Conservation (phyloP, 2,329 filamentous ascomycete genomes). For the Colletotrichum viniferum region DNA sequence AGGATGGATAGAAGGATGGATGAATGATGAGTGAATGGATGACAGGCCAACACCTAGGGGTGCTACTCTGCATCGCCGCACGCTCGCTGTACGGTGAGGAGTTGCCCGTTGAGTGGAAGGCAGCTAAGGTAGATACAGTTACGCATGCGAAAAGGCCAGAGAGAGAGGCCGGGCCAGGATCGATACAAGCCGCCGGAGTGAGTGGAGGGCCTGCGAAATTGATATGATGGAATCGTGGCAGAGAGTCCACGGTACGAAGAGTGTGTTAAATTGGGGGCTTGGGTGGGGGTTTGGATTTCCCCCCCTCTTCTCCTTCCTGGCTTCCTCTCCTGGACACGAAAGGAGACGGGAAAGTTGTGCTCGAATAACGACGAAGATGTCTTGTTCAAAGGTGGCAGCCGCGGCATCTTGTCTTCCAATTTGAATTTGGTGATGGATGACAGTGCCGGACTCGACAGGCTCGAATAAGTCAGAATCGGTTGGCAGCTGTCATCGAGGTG, state of each 20-base stretch:
- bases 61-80: background rate
- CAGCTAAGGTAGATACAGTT: background rate
- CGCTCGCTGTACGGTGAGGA: background rate
- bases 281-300: background rate
- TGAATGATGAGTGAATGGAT: background rate
- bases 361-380: background rate
- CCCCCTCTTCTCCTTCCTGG: background rate
- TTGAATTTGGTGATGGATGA: background rate
- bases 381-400: background rate
- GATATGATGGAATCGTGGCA: background rate
- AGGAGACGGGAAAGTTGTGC: background rate
- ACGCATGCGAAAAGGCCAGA: background rate
- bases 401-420: background rate
- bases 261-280: background rate
- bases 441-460: background rate
- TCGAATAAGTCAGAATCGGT: background rate
- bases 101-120: background rate
- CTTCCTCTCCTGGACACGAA: background rate
- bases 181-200: background rate
- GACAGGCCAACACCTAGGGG: slow-evolving; percentile 6
- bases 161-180: background rate
- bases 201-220: slow-evolving; percentile 5
- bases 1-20: background rate
- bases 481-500: background rate
- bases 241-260: background rate